Evolutionary conservation across 1,139 yeast species (phyloP), one percentile per base, ranked within the genome.

Genomic region (Geotrichum histeridarum): DNA sequence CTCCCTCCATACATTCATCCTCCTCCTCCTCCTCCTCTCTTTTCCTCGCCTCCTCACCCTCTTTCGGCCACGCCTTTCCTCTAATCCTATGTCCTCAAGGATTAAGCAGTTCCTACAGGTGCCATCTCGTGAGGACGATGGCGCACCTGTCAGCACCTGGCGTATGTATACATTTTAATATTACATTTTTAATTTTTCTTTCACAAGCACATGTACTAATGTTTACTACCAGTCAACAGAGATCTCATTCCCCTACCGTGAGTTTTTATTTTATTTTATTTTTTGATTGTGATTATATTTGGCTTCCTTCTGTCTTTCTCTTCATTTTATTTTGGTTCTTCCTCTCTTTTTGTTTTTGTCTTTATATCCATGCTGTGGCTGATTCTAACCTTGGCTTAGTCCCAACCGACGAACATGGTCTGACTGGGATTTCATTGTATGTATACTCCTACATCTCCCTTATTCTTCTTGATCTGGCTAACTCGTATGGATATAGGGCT

Each of bases 401-500:
- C 51, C 51, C 7, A 12, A n/a, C 8, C n/a, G 51, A 27, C 38
- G 51, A 27, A 48, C 51, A 8, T 48, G 51, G 51, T 41, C 45
- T 35, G 51, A 48, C 51, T 48, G 51, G 51, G 51, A 48, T 30
- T 48, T 48, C 18, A 42, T 48, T 41, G 51, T 48, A 41, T 5
- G 51, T 33, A 11, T 6, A 14, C 32, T 8, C 31, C 33, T 42
- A 11, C 27, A 11, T 33, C 8, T 36, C 7, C 36, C n/a, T 31
- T 9, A n/a, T 15, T 11, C 15, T 33, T 39, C 22, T 6, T 5
- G 31, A 14, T 33, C 33, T 32, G 15, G n/a, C 36, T n/a, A 48
- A 22, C 45, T 48, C 8, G 7, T 17, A 6, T 38, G 33, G 30
- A 8, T 35, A 8, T 39, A 45, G 47, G 51, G 54, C 8, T 51